Conservation (phyloP, 129 eudicot species). For the Flaveria bidentis region DNA sequence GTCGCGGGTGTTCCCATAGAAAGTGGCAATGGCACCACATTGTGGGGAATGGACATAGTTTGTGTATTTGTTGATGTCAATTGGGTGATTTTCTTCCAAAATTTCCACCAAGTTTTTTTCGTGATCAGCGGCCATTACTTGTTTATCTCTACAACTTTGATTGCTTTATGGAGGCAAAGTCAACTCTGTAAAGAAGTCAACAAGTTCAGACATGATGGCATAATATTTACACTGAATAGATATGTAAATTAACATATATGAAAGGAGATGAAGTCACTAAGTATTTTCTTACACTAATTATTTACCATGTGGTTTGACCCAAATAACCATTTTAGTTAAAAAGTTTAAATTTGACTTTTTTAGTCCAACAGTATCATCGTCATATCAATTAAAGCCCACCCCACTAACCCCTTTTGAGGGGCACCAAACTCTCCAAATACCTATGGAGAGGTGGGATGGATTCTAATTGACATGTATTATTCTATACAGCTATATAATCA, state of each 20-base stretch:
- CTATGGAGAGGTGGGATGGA: too few relatives aligned
- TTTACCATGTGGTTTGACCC: background rate
- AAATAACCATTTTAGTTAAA: too few relatives aligned
- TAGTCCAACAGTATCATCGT: too few relatives aligned
- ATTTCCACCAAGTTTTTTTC: conserved; percentile 72
- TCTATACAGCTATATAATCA: too few relatives aligned
- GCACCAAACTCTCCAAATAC: too few relatives aligned
- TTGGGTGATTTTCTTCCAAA: conserved; percentile 61
- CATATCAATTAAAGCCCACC: too few relatives aligned
- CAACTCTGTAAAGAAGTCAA: conserved; percentile 14
- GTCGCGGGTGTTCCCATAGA: conserved; percentile 85
- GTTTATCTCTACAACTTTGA: conserved; percentile 15
- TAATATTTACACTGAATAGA: background rate
- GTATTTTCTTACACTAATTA: conserved; percentile 6
- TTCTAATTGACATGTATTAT: too few relatives aligned
- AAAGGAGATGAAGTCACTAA: background rate
- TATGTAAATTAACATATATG: background rate
- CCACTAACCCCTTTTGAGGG: too few relatives aligned
- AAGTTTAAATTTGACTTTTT: too few relatives aligned
- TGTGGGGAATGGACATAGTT: conserved; percentile 62
- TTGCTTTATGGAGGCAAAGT: background rate
- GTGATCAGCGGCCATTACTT: conserved; percentile 53
- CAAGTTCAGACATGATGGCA: conserved; percentile 3
- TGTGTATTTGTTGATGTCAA: conserved; percentile 76
- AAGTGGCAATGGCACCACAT: conserved; percentile 92